These are phyloP conservation scores for Xylariaceae sp. DNA, from an alignment of 2,329 filamentous ascomycete species.

Conservation along the genomic window DNA sequence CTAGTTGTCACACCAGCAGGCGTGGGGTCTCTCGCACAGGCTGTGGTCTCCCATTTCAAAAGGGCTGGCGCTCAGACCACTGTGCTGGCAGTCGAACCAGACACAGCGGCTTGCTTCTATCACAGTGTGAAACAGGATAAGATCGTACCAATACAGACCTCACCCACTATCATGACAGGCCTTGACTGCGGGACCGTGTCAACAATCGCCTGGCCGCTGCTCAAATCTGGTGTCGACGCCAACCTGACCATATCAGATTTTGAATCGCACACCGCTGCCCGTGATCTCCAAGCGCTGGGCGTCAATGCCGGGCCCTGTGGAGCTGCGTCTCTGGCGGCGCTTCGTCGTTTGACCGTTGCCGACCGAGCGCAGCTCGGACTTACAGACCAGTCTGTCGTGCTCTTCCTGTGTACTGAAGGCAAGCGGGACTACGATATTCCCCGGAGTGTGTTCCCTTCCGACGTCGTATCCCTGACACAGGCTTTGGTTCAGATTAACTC, in stretches of 20 bases:
- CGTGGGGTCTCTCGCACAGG: conserved; percentile 68
- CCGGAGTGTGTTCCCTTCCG: conserved; percentile 37
- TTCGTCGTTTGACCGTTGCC: conserved; percentile 35
- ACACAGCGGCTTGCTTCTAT: conserved; percentile 38
- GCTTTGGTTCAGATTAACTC: conserved; percentile 49
- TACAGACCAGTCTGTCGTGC: conserved; percentile 49
- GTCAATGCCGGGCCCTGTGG: conserved; percentile 49
- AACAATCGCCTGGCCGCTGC: conserved; percentile 42
- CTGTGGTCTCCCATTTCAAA: conserved; percentile 65
- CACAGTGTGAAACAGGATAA: conserved; percentile 38
- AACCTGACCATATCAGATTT: conserved; percentile 42
- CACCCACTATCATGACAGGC: conserved; percentile 49
- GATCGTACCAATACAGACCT: conserved; percentile 37
- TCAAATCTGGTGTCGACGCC: conserved; percentile 41
- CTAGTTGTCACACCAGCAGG: conserved; percentile 64
- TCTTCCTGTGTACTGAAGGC: conserved; percentile 66
- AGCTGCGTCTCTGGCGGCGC: conserved; percentile 47
- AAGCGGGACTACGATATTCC: conserved; percentile 49
- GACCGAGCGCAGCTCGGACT: conserved; percentile 37
- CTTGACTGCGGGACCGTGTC: conserved; percentile 51
- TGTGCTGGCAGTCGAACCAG: conserved; percentile 61
- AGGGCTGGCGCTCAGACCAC: conserved; percentile 8
- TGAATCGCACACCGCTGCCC: conserved; percentile 41
- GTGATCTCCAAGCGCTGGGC: conserved; percentile 35
- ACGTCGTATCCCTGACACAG: conserved; percentile 43